Evolutionary conservation across 2,329 filamentous ascomycete genomes (phyloP).

Genomic region (Nemania abortiva): DNA sequence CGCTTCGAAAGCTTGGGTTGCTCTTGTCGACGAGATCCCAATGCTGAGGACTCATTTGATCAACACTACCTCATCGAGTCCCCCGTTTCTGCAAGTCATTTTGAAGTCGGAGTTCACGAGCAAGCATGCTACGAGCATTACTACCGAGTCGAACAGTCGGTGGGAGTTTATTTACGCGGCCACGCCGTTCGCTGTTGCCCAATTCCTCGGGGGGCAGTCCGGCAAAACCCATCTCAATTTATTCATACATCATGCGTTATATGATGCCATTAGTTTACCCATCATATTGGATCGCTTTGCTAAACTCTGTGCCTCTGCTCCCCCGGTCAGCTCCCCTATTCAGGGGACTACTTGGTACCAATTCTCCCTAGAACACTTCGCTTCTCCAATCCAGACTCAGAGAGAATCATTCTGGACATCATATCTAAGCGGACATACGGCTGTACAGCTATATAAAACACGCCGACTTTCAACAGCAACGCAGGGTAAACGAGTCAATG

Average conservation of each 20-base stretch:
- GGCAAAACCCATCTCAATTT: conserved; percentile 59
- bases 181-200: conserved; percentile 47
- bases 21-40: conserved; percentile 65
- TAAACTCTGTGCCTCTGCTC: conserved; percentile 41
- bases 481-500: conserved; percentile 25
- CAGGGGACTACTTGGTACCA: conserved; percentile 45
- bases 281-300: conserved; percentile 64
- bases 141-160: conserved; percentile 38
- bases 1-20: conserved; percentile 71
- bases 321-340: not conserved
- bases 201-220: conserved; percentile 31
- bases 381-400: conserved; percentile 26
- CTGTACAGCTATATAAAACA: not conserved
- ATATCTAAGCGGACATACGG: conserved; percentile 55
- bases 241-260: conserved; percentile 85
- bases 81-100: conserved; percentile 74
- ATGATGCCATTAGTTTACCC: conserved; percentile 85
- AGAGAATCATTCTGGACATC: conserved; percentile 59
- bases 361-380: conserved; percentile 43
- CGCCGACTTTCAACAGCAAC: not conserved
- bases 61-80: conserved; percentile 57
- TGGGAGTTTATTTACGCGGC: conserved; percentile 43
- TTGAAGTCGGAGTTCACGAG: conserved; percentile 55
- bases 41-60: conserved; percentile 78
- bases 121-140: conserved; percentile 44